Percentiles rank a stretch among this genome's conserved stretches.
Evolutionary conservation across 371 early-diverging fungal species (phyloP).

Genomic region (Lichtheimia corymbifera): DNA sequence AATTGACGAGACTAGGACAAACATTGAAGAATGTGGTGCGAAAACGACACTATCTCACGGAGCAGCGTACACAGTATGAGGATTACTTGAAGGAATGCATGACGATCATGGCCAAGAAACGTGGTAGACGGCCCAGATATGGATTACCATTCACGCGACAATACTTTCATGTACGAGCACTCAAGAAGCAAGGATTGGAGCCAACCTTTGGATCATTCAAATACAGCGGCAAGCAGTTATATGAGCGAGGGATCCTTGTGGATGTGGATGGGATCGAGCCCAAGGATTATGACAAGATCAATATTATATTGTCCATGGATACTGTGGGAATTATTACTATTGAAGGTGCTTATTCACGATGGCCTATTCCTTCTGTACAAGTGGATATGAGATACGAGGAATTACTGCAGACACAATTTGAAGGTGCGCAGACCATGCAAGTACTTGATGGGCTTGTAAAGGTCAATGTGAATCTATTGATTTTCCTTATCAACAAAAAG

Average conservation of each 20-base stretch:
- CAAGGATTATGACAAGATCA: constrained; percentile 86
- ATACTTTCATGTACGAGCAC: constrained; percentile 88
- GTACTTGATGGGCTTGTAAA: constrained; percentile 90
- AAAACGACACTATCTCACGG: constrained; percentile 78
- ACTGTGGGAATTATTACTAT: constrained; percentile 88
- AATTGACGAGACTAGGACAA: constrained; percentile 70
- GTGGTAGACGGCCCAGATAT: constrained; percentile 73
- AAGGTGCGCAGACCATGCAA: constrained; percentile 85
- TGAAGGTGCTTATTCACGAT: constrained; percentile 80
- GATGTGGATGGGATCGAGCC: constrained; percentile 79
- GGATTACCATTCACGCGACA: constrained; percentile 88
- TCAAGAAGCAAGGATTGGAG: constrained; percentile 82
- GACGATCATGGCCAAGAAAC: constrained; percentile 80
- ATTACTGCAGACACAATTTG: constrained; percentile 89
- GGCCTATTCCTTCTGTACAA: constrained; percentile 73
- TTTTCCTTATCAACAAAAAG: constrained; percentile 97
- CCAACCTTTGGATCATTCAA: constrained; percentile 98
- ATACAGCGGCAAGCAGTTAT: constrained; percentile 91
- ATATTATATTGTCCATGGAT: constrained; percentile 90
- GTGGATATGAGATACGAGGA: constrained; percentile 92
- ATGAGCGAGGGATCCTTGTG: constrained; percentile 90
- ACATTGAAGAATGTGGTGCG: constrained; percentile 83
- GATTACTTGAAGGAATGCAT: constrained; percentile 91
- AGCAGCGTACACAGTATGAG: constrained; percentile 86
- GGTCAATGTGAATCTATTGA: constrained; percentile 93